phyloP scores from a whole-genome alignment of 345 rosid genomes.

The Euphorbia tirucalli region DNA sequence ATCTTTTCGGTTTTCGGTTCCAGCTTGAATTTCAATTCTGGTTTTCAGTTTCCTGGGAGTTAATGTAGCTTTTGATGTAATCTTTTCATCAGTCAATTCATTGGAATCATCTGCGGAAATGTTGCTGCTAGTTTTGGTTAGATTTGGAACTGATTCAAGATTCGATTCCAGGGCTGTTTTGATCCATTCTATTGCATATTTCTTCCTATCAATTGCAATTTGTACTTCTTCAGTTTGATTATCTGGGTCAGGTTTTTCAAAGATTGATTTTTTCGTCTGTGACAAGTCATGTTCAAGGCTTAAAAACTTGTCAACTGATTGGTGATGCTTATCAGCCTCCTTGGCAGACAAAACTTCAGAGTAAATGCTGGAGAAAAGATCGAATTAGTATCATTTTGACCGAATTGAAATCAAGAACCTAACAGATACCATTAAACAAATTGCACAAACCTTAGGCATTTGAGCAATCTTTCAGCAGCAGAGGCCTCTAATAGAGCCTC shows the following conservation, averaged over 20 bases:
- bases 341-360: slow-evolving; percentile 51
- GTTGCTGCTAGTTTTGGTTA: too few species aligned
- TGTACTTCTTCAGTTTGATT: slow-evolving; percentile 27
- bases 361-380: slow-evolving; percentile 38
- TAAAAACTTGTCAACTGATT: slow-evolving; percentile 46
- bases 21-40: slow-evolving; percentile 21
- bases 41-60: slow-evolving; percentile 22
- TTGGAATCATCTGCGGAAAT: not conserved
- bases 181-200: slow-evolving; percentile 51
- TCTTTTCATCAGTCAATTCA: slow-evolving; percentile 1
- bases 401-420: too few species aligned
- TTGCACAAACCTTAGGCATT: slow-evolving; percentile 54
- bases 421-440: not conserved
- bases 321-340: slow-evolving; percentile 32
- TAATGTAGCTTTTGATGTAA: slow-evolving; percentile 20
- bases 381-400: not conserved
- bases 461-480: slow-evolving; percentile 61
- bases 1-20: slow-evolving; percentile 16
- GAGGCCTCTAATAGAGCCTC: slow-evolving; percentile 70
- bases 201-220: slow-evolving; percentile 44
- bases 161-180: slow-evolving; percentile 61
- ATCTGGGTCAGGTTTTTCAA: slow-evolving; percentile 34
- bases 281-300: slow-evolving; percentile 55
- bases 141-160: slow-evolving; percentile 35
- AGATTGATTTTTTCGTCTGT: slow-evolving; percentile 40